Conservation (phyloP, 192 early-diverging fungal species). For the Coemansia reversa region DNA sequence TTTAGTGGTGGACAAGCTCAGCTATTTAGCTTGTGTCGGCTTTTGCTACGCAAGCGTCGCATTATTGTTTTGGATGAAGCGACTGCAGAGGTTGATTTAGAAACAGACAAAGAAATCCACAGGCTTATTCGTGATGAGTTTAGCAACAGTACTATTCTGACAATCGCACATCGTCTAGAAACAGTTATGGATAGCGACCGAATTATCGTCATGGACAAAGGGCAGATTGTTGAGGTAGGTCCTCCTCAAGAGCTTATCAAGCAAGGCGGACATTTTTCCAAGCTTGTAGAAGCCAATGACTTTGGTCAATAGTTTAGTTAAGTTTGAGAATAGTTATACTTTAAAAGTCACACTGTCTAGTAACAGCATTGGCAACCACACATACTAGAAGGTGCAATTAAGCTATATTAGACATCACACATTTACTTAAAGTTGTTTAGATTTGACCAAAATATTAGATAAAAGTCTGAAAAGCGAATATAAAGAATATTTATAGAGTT, state of each 20-base stretch:
- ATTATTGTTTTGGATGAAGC: conserved; percentile 66
- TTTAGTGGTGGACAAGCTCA: no score
- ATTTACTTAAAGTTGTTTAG: no score
- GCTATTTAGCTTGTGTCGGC: no score
- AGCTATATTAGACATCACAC: no score
- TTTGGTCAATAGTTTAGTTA: conserved; percentile 9
- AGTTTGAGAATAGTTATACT: no score
- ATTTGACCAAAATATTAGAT: no score
- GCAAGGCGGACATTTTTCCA: conserved; percentile 12
- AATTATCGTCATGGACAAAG: conserved; percentile 64
- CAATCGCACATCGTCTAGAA: conserved; percentile 68
- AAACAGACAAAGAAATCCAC: conserved; percentile 6
- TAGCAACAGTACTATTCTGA: conserved; percentile 45
- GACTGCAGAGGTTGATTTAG: conserved; percentile 57
- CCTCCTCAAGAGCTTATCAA: conserved; percentile 3
- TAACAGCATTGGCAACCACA: no score
- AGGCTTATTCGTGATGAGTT: conserved; percentile 51
- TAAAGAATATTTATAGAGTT: neutral
- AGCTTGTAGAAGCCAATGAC: conserved; percentile 9
- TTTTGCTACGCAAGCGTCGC: conserved; percentile 50
- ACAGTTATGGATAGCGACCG: conserved; percentile 64
- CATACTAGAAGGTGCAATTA: no score
- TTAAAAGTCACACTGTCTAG: no score
- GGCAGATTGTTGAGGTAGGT: conserved; percentile 11
- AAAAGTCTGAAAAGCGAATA: no score